A percentile compares a stretch with the other conserved stretches of the same genome.
Conservation (phyloP, 2,329 filamentous ascomycete genomes). For the Sarocladium kiliense region DNA sequence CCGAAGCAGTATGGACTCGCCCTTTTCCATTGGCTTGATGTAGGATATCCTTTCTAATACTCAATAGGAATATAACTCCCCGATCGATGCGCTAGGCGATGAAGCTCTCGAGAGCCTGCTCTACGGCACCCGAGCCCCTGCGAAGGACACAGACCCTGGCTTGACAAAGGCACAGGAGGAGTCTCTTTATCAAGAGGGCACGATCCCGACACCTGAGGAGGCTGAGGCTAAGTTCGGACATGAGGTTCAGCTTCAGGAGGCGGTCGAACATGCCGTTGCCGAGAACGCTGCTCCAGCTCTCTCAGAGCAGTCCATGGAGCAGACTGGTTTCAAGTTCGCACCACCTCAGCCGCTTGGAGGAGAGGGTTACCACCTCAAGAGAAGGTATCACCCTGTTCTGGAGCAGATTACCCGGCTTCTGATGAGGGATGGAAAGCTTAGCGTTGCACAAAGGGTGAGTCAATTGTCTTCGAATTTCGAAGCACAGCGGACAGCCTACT, state of each 20-base stretch:
- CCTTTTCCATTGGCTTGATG: conserved; percentile 8
- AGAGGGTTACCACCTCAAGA: conserved; percentile 56
- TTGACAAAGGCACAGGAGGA: conserved; percentile 38
- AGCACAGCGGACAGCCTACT: not conserved
- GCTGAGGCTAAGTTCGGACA: conserved; percentile 21
- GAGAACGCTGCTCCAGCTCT: not conserved
- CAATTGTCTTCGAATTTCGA: not conserved
- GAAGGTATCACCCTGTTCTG: conserved; percentile 81
- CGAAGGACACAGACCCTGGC: conserved; percentile 24
- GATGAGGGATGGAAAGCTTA: conserved; percentile 89
- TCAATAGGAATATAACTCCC: conserved; percentile 6
- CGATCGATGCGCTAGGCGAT: conserved; percentile 24
- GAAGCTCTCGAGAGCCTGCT: conserved; percentile 30
- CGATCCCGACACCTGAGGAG: conserved; percentile 29
- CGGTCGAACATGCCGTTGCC: conserved; percentile 11
- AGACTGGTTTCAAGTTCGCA: conserved; percentile 68
- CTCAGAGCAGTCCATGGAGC: not conserved
- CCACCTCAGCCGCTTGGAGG: conserved; percentile 45
- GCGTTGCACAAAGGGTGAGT: conserved; percentile 78
- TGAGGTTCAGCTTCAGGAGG: conserved; percentile 1
- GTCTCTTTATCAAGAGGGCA: conserved; percentile 36
- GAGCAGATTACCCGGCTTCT: conserved; percentile 84
- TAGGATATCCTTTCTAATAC: not conserved
- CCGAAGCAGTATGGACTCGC: conserved; percentile 13
- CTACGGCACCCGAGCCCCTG: conserved; percentile 27